A percentile compares a stretch with the other conserved stretches of the same genome.
Conservation (phyloP, 2,329 filamentous ascomycete genomes). For the Fulvia fulva region DNA sequence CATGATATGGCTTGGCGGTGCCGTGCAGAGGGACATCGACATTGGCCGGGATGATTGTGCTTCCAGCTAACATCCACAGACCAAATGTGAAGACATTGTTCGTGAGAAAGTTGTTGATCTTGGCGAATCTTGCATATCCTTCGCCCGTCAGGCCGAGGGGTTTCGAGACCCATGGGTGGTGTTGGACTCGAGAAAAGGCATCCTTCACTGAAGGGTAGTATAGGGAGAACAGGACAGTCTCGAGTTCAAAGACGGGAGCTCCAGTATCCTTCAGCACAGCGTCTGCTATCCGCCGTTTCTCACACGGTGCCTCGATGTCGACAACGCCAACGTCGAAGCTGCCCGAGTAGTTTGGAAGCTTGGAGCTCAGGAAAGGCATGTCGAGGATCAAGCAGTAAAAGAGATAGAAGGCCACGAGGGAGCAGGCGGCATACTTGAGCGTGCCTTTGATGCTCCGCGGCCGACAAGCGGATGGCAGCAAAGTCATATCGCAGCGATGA, state of each 20-base stretch:
- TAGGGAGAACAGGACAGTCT: conserved; percentile 44
- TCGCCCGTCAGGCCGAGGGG: conserved; percentile 42
- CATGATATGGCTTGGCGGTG: conserved; percentile 24
- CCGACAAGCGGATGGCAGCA: conserved; percentile 10
- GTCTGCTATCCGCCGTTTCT: conserved; percentile 35
- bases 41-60: conserved; percentile 41
- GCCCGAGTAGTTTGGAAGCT: conserved; percentile 42
- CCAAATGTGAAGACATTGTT: conserved; percentile 39
- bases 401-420: conserved; percentile 25
- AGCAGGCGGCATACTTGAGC: conserved; percentile 16
- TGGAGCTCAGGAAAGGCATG: conserved; percentile 41
- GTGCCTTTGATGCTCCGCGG: conserved; percentile 11
- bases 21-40: conserved; percentile 42
- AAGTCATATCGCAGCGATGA: conserved; percentile 6
- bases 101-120: conserved; percentile 35
- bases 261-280: conserved; percentile 38
- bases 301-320: conserved; percentile 41
- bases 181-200: conserved; percentile 22
- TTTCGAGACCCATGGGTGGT: conserved; percentile 43
- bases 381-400: conserved; percentile 37
- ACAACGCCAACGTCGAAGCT: conserved; percentile 42
- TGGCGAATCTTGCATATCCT: conserved; percentile 43
- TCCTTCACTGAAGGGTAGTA: conserved; percentile 42
- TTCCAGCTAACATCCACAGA: conserved; percentile 41
- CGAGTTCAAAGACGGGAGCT: conserved; percentile 41